Evolutionary conservation across 2,329 filamentous ascomycete species (phyloP).

Genomic region (Bimuria novae-zelandiae): DNA sequence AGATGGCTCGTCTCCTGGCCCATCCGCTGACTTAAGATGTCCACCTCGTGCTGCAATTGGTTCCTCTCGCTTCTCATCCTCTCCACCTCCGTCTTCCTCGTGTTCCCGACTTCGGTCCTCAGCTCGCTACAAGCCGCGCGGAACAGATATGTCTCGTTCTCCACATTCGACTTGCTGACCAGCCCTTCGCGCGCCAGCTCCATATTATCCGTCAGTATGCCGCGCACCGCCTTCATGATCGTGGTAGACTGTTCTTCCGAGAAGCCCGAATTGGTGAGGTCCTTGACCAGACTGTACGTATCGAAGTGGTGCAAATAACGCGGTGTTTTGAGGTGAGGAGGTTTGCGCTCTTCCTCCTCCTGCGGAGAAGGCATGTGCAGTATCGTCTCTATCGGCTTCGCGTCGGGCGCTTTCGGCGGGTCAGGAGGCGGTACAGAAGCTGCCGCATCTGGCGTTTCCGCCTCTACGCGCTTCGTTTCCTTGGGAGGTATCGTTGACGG

Average conservation of each 20-base stretch:
- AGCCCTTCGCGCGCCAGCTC: slow-evolving; percentile 78
- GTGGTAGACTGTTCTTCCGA: slow-evolving; percentile 75
- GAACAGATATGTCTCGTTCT: slow-evolving; percentile 95
- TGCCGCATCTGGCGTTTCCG: slow-evolving; percentile 17
- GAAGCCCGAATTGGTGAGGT: slow-evolving; percentile 74
- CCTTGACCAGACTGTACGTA: slow-evolving; percentile 84
- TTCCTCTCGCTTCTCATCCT: slow-evolving; percentile 81
- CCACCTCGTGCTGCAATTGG: slow-evolving; percentile 90
- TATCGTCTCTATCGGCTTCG: slow-evolving; percentile 47
- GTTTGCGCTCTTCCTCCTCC: slow-evolving; percentile 52
- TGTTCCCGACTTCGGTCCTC: slow-evolving; percentile 81
- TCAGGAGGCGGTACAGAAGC: slow-evolving; percentile 24
- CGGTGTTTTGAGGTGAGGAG: slow-evolving; percentile 71
- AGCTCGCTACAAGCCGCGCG: slow-evolving; percentile 91
- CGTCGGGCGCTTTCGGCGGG: slow-evolving; percentile 27
- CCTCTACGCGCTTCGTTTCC: slow-evolving; percentile 12
- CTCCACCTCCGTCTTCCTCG: slow-evolving; percentile 76
- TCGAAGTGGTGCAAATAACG: slow-evolving; percentile 97
- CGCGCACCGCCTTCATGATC: slow-evolving; percentile 89
- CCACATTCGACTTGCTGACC: slow-evolving; percentile 88
- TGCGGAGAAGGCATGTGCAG: slow-evolving; percentile 48
- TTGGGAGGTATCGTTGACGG: slow-evolving; percentile 23
- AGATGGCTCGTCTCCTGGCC: slow-evolving; percentile 81
- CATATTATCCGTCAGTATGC: slow-evolving; percentile 76
- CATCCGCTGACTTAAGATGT: slow-evolving; percentile 83